phyloP scores from a whole-genome alignment of 495 filamentous ascomycete species.

The Bacidia rubella region DNA sequence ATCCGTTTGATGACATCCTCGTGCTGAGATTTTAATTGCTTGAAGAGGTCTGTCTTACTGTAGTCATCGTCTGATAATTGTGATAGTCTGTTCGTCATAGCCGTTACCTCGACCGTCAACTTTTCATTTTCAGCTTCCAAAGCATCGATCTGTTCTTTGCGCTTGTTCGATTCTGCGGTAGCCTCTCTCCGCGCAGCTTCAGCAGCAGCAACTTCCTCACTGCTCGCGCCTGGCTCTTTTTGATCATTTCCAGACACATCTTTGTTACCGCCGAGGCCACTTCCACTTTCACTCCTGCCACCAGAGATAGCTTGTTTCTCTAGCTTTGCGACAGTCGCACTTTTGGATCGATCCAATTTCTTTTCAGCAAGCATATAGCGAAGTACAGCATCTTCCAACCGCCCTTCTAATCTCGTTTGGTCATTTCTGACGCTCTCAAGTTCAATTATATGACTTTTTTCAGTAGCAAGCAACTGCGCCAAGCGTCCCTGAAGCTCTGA shows the following conservation, averaged over 20 bases:
- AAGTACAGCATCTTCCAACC: conserved; percentile 70
- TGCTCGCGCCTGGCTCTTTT: conserved; percentile 31
- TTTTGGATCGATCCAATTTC: conserved; percentile 76
- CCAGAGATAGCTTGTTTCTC: conserved; percentile 74
- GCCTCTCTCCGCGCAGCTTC: conserved; percentile 64
- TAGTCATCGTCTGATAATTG: conserved; percentile 81
- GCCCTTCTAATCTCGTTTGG: conserved; percentile 69
- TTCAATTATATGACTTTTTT: conserved; percentile 68
- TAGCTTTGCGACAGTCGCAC: conserved; percentile 77
- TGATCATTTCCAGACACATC: conserved; percentile 44
- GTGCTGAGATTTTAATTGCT: conserved; percentile 73
- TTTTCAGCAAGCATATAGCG: conserved; percentile 92
- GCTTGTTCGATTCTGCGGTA: conserved; percentile 57
- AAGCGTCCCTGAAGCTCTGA: conserved; percentile 60
- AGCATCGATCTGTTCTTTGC: conserved; percentile 74
- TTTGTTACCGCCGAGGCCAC: conserved; percentile 42
- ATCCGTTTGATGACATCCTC: conserved; percentile 85
- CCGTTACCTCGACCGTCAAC: conserved; percentile 65
- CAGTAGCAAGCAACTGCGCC: conserved; percentile 55
- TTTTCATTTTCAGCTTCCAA: conserved; percentile 67
- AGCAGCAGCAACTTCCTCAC: conserved; percentile 40
- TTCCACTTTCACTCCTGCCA: conserved; percentile 35
- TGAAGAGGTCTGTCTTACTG: conserved; percentile 81
- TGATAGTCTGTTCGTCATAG: conserved; percentile 43
- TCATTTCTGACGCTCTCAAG: conserved; percentile 63